Base-by-base conservation (phyloP, 176 grass and related monocot species). In the Carex kokanica region DNA sequence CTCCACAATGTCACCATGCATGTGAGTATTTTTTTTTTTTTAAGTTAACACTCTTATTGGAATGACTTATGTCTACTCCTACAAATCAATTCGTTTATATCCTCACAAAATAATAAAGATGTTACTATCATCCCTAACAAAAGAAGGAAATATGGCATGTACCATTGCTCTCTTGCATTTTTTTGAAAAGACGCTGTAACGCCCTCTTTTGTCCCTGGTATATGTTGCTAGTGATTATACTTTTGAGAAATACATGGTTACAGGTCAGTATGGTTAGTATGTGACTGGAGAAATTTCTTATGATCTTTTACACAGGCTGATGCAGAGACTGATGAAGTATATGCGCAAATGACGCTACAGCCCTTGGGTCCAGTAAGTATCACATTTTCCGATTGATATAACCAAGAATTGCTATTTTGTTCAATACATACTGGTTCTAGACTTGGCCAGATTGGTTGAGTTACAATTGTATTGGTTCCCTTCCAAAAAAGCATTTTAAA, bases 1-100 rank as follows among this genome's bases (percentile, higher is more conserved):
- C 92, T 97, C 83, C 95, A 97, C 89, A 97, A 97, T 91, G 88
- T 97, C 57, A 97, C 95, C 60, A 97, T 97, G 95, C 90, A 97
- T 88, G 95, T 97, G 60, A 97, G 92, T 92, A 71, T 1, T 21
- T 65, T 60, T 31, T 52, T 65, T 60, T 27, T 60, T 77, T 77
- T 25, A 83, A 21, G 12, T 74, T 45, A 45, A 34, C 25, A 62
- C 41, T 59, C 29, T 14, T 54, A 56, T 67, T 24, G 8, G 29
- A n/a, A 62, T 45, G 5, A 47, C 40, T 62, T 77, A 3, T 8
- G 20, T 53, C 72, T 77, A 49, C 24, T 29, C 12, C 12, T 77
- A 55, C 1, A 77, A 17, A 25, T 77, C 13, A 55, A 18, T 4
- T 51, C 4, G 15, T 60, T 56, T 81, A 12, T 15, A 74, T 18